Conservation (phyloP, 2,329 filamentous ascomycete species). For the Penicillium corylophilum region DNA sequence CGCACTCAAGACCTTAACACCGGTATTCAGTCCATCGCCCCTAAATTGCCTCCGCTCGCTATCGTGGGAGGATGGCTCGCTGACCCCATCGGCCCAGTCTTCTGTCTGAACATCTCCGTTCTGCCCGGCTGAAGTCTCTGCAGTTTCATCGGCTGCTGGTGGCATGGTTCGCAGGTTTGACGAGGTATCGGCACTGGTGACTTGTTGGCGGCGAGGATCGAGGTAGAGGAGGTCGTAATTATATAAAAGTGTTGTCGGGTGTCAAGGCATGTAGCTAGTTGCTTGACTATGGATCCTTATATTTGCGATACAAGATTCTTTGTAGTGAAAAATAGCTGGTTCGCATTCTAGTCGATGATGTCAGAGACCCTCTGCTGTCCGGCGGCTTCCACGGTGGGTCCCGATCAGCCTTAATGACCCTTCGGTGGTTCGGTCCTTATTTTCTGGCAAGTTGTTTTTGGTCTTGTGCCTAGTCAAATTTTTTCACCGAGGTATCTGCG, state of each 20-base stretch:
- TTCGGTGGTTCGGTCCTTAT: background rate
- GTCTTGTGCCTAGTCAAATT: too few relatives aligned
- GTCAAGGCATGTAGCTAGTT: background rate
- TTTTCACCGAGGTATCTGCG: background rate
- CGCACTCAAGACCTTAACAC: slow-evolving; percentile 3
- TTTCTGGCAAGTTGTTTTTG: background rate
- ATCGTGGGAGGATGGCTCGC: background rate
- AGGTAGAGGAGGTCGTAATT: background rate
- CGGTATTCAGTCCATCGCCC: slow-evolving; percentile 6
- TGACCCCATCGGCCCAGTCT: slow-evolving; percentile 1
- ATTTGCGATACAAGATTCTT: background rate
- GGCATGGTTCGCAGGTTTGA: background rate
- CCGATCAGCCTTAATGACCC: slow-evolving; percentile 1
- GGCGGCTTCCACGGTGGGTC: background rate
- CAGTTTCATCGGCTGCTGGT: background rate
- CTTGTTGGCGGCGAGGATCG: background rate
- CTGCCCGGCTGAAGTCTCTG: background rate
- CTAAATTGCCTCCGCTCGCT: slow-evolving; percentile 2
- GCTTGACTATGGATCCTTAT: background rate
- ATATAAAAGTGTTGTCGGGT: background rate
- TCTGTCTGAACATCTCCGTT: background rate
- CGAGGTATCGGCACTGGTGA: slow-evolving; percentile 1
- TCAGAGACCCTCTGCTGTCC: slow-evolving; percentile 4
- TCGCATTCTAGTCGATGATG: slow-evolving; percentile 2
- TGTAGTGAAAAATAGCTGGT: background rate